Evolutionary conservation across 176 grass and related monocot genomes (phyloP).

Genomic region (Elaeis guineensis): DNA sequence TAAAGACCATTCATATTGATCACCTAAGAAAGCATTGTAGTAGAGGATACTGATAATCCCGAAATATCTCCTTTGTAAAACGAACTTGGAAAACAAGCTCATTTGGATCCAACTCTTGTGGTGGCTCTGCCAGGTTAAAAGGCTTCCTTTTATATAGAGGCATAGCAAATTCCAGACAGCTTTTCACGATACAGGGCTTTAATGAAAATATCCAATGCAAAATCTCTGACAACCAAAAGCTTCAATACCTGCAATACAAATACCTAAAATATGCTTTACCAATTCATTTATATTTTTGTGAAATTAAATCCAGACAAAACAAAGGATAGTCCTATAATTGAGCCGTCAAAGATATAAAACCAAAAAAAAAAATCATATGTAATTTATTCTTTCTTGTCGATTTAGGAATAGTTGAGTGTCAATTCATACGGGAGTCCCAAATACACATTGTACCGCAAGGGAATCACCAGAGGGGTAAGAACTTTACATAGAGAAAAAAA

Average conservation of each 20-base stretch:
- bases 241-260: slow-evolving; percentile 8
- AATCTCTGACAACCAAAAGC: slow-evolving; percentile 2
- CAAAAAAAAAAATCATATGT: too few relatives aligned
- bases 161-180: slow-evolving; percentile 35
- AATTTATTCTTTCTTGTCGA: too few relatives aligned
- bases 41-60: slow-evolving; percentile 84
- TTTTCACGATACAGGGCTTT: slow-evolving; percentile 4
- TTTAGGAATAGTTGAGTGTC: too few relatives aligned
- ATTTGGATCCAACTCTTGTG: slow-evolving; percentile 55
- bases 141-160: slow-evolving; percentile 68
- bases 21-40: slow-evolving; percentile 10
- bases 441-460: too few relatives aligned
- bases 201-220: too few relatives aligned
- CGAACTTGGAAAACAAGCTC: slow-evolving; percentile 65
- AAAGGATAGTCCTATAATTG: too few relatives aligned
- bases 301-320: too few relatives aligned
- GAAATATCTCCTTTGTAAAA: slow-evolving; percentile 85
- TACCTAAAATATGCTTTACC: too few relatives aligned
- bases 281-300: too few relatives aligned
- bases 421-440: not conserved
- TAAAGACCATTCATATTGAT: not conserved
- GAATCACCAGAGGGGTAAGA: too few relatives aligned
- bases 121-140: slow-evolving; percentile 48
- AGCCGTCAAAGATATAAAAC: too few relatives aligned
- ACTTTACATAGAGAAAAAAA: not conserved